phyloP scores from a whole-genome alignment of 164 flowering plant genomes.

The Santalum album region DNA sequence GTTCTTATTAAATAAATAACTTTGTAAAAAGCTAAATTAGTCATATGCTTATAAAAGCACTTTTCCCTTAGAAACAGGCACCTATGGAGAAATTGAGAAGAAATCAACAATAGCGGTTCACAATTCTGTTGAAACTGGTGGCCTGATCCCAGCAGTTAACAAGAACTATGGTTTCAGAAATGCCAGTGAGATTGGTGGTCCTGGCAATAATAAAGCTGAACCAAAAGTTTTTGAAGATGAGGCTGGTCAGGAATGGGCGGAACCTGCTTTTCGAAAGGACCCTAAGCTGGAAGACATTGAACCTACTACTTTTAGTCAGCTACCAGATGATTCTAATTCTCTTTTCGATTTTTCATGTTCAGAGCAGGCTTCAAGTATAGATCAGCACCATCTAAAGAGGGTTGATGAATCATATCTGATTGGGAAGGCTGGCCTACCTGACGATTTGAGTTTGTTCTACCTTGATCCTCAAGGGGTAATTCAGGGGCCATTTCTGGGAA shows the following conservation, averaged over 20 bases:
- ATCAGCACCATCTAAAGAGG: constrained; percentile 13
- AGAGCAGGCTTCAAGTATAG: constrained; percentile 17
- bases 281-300: constrained; percentile 15
- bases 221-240: constrained; percentile 13
- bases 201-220: constrained; percentile 7
- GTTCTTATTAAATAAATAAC: not conserved
- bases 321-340: constrained; percentile 39
- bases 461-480: constrained; percentile 86
- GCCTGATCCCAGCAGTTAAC: constrained; percentile 3
- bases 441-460: constrained; percentile 68
- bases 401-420: constrained; percentile 13
- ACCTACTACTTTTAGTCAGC: constrained; percentile 20
- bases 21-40: not conserved
- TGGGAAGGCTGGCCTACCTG: constrained; percentile 32
- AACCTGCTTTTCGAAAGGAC: constrained; percentile 12
- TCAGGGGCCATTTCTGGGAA: constrained; percentile 89
- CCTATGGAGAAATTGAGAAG: constrained; percentile 10
- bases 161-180: constrained; percentile 7
- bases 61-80: constrained; percentile 20
- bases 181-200: constrained; percentile 12
- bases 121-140: constrained; percentile 6
- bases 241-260: constrained; percentile 3
- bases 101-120: constrained; percentile 6
- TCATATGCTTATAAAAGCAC: not conserved
- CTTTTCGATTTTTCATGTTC: constrained; percentile 22